Evolutionary conservation across 306 rosid species (phyloP).

Genomic region (Parietaria judaica): DNA sequence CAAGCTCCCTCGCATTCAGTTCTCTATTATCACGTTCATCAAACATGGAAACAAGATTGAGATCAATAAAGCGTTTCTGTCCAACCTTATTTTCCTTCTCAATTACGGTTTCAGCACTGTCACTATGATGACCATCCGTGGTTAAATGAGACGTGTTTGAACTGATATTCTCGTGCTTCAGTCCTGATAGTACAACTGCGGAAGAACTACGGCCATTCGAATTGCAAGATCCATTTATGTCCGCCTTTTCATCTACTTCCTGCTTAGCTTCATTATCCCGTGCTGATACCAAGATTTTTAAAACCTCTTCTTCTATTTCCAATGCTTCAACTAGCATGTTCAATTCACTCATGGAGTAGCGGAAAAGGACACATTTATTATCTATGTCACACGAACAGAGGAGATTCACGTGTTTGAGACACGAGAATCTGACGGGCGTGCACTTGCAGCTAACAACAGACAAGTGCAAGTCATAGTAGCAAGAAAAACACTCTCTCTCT

Average conservation of each 20-base stretch:
- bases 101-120: constrained; percentile 17
- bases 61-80: constrained; percentile 35
- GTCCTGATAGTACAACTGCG: constrained; percentile 46
- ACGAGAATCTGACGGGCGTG: constrained; percentile 68
- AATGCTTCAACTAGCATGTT: constrained; percentile 53
- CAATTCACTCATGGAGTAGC: constrained; percentile 46
- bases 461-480: constrained; percentile 82
- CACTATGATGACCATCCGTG: constrained; percentile 32
- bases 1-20: constrained; percentile 27
- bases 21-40: constrained; percentile 36
- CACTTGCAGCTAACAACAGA: constrained; percentile 73
- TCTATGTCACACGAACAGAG: constrained; percentile 61
- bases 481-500: constrained; percentile 82
- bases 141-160: constrained; percentile 29
- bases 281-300: constrained; percentile 38
- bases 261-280: constrained; percentile 25
- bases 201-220: constrained; percentile 48
- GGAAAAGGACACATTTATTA: constrained; percentile 47
- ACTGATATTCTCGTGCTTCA: constrained; percentile 34
- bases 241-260: constrained; percentile 33
- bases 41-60: constrained; percentile 40
- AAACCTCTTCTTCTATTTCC: constrained; percentile 45
- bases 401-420: constrained; percentile 57
- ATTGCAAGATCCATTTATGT: constrained; percentile 31
- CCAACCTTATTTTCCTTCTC: constrained; percentile 29